These are phyloP conservation scores for Cyphellophora attinorum DNA, from an alignment of 2,329 filamentous ascomycete genomes.

Conservation along the genomic window DNA sequence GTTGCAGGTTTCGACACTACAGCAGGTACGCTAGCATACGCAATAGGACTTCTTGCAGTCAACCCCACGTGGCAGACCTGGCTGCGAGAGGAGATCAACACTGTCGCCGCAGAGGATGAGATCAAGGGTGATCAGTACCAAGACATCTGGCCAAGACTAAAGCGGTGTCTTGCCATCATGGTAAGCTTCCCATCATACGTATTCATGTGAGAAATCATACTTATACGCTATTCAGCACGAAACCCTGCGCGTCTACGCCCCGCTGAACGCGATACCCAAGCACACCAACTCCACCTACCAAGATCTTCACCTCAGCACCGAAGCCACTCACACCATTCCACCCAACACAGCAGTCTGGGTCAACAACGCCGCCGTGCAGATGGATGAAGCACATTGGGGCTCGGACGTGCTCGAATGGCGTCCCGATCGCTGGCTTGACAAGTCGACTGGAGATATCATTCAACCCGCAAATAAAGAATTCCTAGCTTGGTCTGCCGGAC, in stretches of 20 bases:
- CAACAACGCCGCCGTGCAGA: slow-evolving; percentile 22
- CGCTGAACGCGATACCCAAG: slow-evolving; percentile 15
- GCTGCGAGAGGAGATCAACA: slow-evolving; percentile 40
- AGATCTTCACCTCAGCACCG: neutral
- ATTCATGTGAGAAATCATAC: neutral
- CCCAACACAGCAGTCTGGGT: slow-evolving; percentile 14
- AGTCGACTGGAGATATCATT: no score
- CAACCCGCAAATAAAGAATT: no score
- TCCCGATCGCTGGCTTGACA: no score
- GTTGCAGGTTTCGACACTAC: slow-evolving; percentile 31
- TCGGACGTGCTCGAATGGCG: slow-evolving; percentile 19
- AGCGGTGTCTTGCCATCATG: slow-evolving; percentile 40
- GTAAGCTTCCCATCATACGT: slow-evolving; percentile 19
- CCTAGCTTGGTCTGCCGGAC: slow-evolving; percentile 23
- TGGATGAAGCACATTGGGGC: slow-evolving; percentile 21
- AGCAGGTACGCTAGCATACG: slow-evolving; percentile 41
- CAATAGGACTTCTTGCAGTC: slow-evolving; percentile 36
- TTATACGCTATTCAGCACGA: slow-evolving; percentile 14
- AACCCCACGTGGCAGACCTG: slow-evolving; percentile 43
- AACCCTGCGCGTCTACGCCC: slow-evolving; percentile 20
- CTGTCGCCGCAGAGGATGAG: slow-evolving; percentile 21
- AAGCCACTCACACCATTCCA: slow-evolving; percentile 12
- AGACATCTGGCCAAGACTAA: slow-evolving; percentile 32
- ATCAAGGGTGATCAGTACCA: slow-evolving; percentile 30
- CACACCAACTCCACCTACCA: slow-evolving; percentile 7